These are phyloP conservation scores for Neurospora sp. DNA, from an alignment of 495 filamentous ascomycete species.

Conservation along the genomic window DNA sequence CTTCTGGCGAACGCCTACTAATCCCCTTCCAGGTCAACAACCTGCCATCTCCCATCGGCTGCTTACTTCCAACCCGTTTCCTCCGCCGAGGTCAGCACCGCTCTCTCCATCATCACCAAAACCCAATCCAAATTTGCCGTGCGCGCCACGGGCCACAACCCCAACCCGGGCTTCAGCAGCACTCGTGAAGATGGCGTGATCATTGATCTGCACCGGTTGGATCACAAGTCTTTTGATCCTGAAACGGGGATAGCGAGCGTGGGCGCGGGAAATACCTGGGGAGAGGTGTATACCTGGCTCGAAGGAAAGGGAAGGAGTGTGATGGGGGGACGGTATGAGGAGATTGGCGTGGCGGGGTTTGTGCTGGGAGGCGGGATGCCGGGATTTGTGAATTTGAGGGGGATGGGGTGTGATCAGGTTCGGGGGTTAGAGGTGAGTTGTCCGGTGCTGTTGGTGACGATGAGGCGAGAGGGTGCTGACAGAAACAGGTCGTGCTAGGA, in stretches of 20 bases:
- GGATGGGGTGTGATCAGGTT: conserved; percentile 43
- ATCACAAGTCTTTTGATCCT: background rate
- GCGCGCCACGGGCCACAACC: background rate
- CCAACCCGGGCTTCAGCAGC: background rate
- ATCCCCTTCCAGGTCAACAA: background rate
- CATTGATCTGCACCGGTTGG: background rate
- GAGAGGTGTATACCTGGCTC: conserved; percentile 37
- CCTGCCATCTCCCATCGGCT: background rate
- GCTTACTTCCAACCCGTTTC: background rate
- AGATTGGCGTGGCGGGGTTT: conserved; percentile 48
- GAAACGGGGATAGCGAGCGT: background rate
- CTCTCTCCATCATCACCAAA: background rate
- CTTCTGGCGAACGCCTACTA: no score
- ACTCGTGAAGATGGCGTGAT: background rate
- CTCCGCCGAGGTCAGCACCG: background rate
- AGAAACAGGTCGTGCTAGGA: conserved; percentile 26
- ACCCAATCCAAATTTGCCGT: background rate
- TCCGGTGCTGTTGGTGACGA: no score
- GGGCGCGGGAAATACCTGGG: background rate
- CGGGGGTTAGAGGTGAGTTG: conserved; percentile 30
- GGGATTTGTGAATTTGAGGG: conserved; percentile 35
- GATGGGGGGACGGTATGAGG: conserved; percentile 41
- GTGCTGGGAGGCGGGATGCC: conserved; percentile 44
- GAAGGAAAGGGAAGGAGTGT: conserved; percentile 31
- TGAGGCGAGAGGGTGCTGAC: no score